These are phyloP conservation scores for Parastagonospora avenae DNA, from an alignment of 2,329 filamentous ascomycete species.

Conservation along the genomic window DNA sequence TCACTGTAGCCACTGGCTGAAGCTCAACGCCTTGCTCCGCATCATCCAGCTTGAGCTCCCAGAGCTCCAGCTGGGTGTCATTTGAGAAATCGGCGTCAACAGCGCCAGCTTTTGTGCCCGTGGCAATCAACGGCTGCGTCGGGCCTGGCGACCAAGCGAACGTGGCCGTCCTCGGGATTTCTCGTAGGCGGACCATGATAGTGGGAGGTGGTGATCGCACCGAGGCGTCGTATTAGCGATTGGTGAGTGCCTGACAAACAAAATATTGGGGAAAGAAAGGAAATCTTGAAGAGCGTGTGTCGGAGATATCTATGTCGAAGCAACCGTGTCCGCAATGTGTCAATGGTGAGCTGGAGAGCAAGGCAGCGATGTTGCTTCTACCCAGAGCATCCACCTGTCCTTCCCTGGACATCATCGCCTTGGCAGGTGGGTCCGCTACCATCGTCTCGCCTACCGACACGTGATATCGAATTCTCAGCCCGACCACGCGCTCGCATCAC, in stretches of 20 bases:
- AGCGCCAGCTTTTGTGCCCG: constrained; percentile 91
- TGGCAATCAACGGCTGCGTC: constrained; percentile 81
- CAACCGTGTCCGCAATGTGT: constrained; percentile 26
- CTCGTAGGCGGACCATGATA: constrained; percentile 91
- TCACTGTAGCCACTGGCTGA: constrained; percentile 81
- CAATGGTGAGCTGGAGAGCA: constrained; percentile 16
- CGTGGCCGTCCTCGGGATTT: constrained; percentile 94
- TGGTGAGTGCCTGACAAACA: constrained; percentile 21
- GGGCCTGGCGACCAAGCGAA: constrained; percentile 94
- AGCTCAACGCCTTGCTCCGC: constrained; percentile 78
- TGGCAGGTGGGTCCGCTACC: constrained; percentile 17
- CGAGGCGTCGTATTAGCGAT: constrained; percentile 32
- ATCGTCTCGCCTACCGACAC: constrained; percentile 23
- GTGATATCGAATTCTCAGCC: constrained; percentile 30
- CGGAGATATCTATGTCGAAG: constrained; percentile 8
- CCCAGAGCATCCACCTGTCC: constrained; percentile 44
- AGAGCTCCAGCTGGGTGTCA: constrained; percentile 94
- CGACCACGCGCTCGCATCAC: constrained; percentile 9
- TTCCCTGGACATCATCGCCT: constrained; percentile 30
- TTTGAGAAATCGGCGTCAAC: constrained; percentile 98
- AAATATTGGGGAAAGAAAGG: constrained; percentile 16
- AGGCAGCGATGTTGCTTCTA: constrained; percentile 32
- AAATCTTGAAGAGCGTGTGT: constrained; percentile 13
- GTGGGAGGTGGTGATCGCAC: constrained; percentile 32
- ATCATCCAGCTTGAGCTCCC: constrained; percentile 87